Percentiles rank a stretch among this genome's conserved stretches.
Conservation (phyloP, 2,329 filamentous ascomycete species). For the Penicillium oxalicum region DNA sequence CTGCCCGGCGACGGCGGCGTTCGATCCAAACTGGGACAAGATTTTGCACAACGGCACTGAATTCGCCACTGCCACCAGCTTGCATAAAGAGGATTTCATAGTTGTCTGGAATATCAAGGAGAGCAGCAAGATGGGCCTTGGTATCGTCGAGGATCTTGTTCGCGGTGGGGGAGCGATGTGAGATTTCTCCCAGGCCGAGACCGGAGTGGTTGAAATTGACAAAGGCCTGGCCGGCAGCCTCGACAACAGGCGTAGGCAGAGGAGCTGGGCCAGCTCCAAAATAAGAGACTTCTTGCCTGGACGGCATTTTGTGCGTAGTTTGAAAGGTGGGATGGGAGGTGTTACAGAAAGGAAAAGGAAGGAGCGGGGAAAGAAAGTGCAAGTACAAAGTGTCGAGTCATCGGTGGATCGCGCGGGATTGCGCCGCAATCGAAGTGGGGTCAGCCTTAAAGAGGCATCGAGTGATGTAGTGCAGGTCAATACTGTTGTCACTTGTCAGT, state of each 20-base stretch:
- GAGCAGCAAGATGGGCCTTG: constrained; percentile 65
- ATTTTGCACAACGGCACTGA: constrained; percentile 79
- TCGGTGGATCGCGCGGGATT: constrained; percentile 13
- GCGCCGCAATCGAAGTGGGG: constrained; percentile 15
- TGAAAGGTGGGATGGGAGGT: not conserved
- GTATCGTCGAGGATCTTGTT: constrained; percentile 71
- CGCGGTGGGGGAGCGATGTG: constrained; percentile 76
- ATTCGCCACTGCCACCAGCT: constrained; percentile 78
- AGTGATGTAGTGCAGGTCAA: not conserved
- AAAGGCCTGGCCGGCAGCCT: constrained; percentile 68
- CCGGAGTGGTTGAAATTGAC: constrained; percentile 77
- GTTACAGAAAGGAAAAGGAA: constrained; percentile 3
- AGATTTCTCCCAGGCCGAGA: constrained; percentile 82
- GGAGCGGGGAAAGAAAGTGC: constrained; percentile 8
- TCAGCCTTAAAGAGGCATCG: constrained; percentile 14
- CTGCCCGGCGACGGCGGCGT: constrained; percentile 56
- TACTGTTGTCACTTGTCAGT: too few species aligned
- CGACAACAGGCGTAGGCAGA: constrained; percentile 73
- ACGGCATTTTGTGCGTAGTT: constrained; percentile 48
- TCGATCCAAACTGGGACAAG: constrained; percentile 77
- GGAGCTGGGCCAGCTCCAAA: constrained; percentile 89
- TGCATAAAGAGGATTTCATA: constrained; percentile 70
- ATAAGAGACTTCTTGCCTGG: constrained; percentile 69
- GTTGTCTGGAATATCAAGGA: constrained; percentile 75
- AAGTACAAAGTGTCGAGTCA: constrained; percentile 1